These are phyloP conservation scores for Colletotrichum navitas DNA, from an alignment of 2,329 filamentous ascomycete species.

Conservation along the genomic window DNA sequence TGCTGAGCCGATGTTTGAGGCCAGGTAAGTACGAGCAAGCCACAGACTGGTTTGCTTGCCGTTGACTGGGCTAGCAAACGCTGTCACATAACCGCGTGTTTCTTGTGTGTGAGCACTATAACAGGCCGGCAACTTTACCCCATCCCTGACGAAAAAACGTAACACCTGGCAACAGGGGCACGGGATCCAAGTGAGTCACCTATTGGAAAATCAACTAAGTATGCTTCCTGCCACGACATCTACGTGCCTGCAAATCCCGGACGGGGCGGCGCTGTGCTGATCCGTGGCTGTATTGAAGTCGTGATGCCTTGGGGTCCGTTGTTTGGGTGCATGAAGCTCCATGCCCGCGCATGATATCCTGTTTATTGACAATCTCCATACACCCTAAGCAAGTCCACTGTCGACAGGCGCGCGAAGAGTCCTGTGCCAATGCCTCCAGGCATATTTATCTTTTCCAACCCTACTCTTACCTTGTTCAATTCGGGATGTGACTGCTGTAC, in stretches of 20 bases:
- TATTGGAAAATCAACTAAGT: background rate
- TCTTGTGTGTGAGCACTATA: background rate
- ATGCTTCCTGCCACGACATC: background rate
- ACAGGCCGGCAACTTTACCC: background rate
- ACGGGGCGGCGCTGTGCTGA: background rate
- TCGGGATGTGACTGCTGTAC: background rate
- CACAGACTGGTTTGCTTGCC: background rate
- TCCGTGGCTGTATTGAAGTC: background rate
- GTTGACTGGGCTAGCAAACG: background rate
- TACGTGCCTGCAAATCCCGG: background rate
- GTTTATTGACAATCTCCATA: constrained; percentile 9
- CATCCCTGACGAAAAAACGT: background rate
- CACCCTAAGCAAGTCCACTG: background rate
- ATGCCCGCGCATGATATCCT: background rate
- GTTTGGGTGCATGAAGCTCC: constrained; percentile 2
- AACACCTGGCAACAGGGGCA: background rate
- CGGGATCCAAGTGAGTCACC: background rate
- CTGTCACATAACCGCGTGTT: background rate
- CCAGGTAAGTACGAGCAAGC: background rate
- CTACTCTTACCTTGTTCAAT: background rate
- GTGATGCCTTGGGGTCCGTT: background rate
- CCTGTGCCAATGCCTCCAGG: background rate
- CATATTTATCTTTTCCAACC: background rate
- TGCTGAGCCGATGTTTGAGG: background rate
- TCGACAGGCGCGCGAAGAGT: background rate